A percentile compares a stretch with the other conserved stretches of the same genome.
Conservation (phyloP, 192 early-diverging fungal genomes). For the Chytriomyces sp. region DNA sequence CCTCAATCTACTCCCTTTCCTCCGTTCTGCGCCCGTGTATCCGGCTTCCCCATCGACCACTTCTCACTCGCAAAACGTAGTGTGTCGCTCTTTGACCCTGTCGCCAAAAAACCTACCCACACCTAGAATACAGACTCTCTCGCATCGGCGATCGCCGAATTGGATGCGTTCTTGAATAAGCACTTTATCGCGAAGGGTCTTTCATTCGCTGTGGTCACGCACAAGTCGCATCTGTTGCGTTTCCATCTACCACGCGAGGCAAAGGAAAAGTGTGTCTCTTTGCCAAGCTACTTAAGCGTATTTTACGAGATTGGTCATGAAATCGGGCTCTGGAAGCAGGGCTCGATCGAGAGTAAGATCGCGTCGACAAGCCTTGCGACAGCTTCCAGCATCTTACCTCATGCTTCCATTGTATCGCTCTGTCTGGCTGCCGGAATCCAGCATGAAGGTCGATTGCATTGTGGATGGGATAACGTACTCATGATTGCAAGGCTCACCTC, state of each 20-base stretch:
- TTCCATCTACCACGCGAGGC: constrained; percentile 70
- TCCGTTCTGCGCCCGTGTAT: constrained; percentile 60
- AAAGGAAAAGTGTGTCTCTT: constrained; percentile 59
- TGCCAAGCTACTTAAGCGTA: constrained; percentile 60
- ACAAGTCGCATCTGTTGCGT: constrained; percentile 72
- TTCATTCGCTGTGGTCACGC: constrained; percentile 71
- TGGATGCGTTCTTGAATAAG: constrained; percentile 55
- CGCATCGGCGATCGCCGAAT: constrained; percentile 50
- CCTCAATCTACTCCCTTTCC: constrained; percentile 49
- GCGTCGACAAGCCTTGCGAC: background rate
- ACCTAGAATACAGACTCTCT: constrained; percentile 33
- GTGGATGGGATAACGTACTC: constrained; percentile 63
- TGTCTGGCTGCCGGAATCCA: constrained; percentile 58
- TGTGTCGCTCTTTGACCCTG: too few relatives aligned
- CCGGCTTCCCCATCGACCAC: constrained; percentile 60
- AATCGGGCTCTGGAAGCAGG: constrained; percentile 46
- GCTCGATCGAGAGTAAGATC: constrained; percentile 4
- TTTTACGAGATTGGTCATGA: constrained; percentile 75
- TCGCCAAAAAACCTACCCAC: too few relatives aligned
- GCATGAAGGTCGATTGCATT: constrained; percentile 49
- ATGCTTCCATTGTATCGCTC: constrained; percentile 59
- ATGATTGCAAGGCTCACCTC: constrained; percentile 61
- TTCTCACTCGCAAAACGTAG: too few relatives aligned
- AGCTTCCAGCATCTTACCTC: constrained; percentile 6
- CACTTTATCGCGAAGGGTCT: constrained; percentile 53